Evolutionary conservation across 169 alveolate species (phyloP).

Genomic region (Cyclospora cayetanensis): DNA sequence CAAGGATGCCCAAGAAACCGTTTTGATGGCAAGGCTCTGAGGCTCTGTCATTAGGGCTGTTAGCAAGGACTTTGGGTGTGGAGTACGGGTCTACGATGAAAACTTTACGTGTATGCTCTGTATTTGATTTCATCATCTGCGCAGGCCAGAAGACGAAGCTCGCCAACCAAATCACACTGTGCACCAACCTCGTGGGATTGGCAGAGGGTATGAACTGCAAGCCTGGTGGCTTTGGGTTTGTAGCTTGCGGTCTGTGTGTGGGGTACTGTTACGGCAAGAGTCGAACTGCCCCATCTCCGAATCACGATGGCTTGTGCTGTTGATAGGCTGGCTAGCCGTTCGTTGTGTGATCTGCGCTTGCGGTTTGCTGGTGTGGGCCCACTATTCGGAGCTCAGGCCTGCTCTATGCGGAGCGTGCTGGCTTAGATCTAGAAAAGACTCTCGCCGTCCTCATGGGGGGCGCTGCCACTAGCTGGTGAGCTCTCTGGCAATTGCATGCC

Average conservation of each 20-base stretch:
- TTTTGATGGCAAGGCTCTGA: not conserved
- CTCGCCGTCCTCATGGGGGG: slow-evolving; percentile 82
- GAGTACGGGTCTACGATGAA: no score
- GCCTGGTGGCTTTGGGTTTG: not conserved
- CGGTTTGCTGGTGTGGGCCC: not conserved
- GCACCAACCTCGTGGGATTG: slow-evolving; percentile 84
- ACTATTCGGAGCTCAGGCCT: slow-evolving; percentile 61
- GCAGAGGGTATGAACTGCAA: slow-evolving; percentile 78
- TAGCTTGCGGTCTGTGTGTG: not conserved
- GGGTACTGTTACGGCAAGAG: no score
- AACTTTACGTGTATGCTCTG: not conserved
- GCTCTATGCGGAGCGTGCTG: slow-evolving; percentile 85
- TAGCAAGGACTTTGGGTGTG: no score
- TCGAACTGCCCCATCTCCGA: no score
- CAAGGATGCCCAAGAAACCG: not conserved
- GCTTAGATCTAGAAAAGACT: slow-evolving; percentile 80
- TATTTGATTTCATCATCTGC: not conserved
- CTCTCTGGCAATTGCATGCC: not conserved
- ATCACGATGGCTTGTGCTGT: not conserved
- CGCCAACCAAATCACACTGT: slow-evolving; percentile 84
- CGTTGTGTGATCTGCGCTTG: no score
- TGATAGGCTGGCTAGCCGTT: no score
- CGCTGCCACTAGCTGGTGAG: slow-evolving; percentile 84
- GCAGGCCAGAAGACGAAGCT: slow-evolving; percentile 87
- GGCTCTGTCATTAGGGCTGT: no score